Conservation (phyloP, 176 grass and related monocot species). For the Oryza glumipatula region DNA sequence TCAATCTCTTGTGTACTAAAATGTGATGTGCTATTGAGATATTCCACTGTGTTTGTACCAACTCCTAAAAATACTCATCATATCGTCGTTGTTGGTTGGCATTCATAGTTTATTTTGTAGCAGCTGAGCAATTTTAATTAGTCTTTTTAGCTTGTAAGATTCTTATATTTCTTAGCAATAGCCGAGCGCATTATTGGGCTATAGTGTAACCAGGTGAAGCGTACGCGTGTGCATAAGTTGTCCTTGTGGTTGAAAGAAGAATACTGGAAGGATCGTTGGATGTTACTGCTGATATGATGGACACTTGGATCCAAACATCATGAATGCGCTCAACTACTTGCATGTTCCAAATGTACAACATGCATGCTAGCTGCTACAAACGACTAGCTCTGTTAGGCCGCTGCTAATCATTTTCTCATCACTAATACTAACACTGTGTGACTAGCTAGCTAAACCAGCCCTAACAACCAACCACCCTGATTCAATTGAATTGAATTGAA, state of each 20-base stretch:
- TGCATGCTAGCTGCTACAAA: neutral
- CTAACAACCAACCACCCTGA: neutral
- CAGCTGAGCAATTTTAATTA: too few relatives aligned
- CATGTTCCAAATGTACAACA: neutral
- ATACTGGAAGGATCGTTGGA: neutral
- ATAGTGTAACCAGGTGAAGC: too few relatives aligned
- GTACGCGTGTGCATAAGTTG: too few relatives aligned
- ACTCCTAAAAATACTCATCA: too few relatives aligned
- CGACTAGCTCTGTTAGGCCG: too few relatives aligned
- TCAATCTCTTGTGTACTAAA: too few relatives aligned
- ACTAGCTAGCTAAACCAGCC: neutral
- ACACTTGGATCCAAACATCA: neutral
- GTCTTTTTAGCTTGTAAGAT: neutral
- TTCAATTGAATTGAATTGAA: neutral
- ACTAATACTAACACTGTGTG: neutral
- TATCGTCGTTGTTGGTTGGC: too few relatives aligned
- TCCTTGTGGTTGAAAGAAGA: neutral
- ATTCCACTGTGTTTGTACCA: too few relatives aligned
- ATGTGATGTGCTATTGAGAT: too few relatives aligned
- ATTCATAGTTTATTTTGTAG: too few relatives aligned
- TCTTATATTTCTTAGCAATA: neutral
- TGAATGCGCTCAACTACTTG: neutral
- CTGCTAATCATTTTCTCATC: too few relatives aligned
- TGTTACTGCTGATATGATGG: constrained; percentile 1
- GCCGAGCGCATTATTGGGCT: too few relatives aligned